Percentiles rank a stretch among this genome's conserved stretches.
Evolutionary conservation across 306 rosid species (phyloP).

Genomic region (Fragaria nilgerrensis): DNA sequence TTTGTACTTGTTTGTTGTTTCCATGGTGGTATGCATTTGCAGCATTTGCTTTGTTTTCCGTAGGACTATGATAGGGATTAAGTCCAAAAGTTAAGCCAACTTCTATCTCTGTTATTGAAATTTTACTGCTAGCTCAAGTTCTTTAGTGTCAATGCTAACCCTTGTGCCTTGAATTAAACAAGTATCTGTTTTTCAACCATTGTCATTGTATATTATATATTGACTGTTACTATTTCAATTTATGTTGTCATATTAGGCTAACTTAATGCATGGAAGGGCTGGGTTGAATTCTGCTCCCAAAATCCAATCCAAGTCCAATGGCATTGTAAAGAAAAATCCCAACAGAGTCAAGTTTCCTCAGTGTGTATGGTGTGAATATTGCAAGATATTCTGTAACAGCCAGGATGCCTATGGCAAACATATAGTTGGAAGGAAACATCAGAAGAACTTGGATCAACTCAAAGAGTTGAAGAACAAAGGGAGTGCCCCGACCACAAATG

Average conservation of each 20-base stretch:
- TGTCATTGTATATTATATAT: not conserved
- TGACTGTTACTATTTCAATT: slow-evolving; percentile 1
- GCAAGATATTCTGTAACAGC: slow-evolving; percentile 61
- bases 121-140: not conserved
- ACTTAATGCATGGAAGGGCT: slow-evolving; percentile 33
- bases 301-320: slow-evolving; percentile 30
- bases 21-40: not conserved
- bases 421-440: slow-evolving; percentile 64
- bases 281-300: slow-evolving; percentile 43
- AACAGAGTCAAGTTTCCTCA: slow-evolving; percentile 47
- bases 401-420: slow-evolving; percentile 47
- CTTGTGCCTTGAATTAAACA: not conserved
- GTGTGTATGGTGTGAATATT: slow-evolving; percentile 58
- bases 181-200: not conserved
- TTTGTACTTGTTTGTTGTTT: not conserved
- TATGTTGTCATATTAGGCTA: slow-evolving; percentile 34
- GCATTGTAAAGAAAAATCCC: slow-evolving; percentile 36
- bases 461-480: slow-evolving; percentile 20
- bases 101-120: not conserved
- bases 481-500: slow-evolving; percentile 8
- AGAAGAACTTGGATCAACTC: slow-evolving; percentile 44
- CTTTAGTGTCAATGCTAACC: not conserved
- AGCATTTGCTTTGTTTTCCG: not conserved
- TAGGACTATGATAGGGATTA: not conserved
- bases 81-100: not conserved